A percentile compares a stretch with the other conserved stretches of the same genome.
Conservation (phyloP, 2,329 filamentous ascomycete species). For the Stagonosporopsis cucurbitacearum region DNA sequence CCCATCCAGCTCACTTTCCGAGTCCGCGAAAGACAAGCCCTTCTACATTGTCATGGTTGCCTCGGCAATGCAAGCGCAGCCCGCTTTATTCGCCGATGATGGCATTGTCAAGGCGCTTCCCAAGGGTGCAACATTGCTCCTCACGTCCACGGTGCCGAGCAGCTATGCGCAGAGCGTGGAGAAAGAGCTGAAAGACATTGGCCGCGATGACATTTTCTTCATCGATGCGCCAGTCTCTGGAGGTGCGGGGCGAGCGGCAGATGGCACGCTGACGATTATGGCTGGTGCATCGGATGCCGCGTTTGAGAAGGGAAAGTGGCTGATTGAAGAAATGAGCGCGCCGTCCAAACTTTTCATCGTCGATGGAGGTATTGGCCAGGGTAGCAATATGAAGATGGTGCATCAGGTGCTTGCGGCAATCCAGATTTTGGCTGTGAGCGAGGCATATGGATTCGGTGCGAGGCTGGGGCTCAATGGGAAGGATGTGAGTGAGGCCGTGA, state of each 20-base stretch:
- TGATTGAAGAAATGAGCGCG: slow-evolving; percentile 70
- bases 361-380: slow-evolving; percentile 59
- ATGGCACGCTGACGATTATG: slow-evolving; percentile 79
- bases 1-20: slow-evolving; percentile 64
- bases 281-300: slow-evolving; percentile 66
- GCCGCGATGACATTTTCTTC: slow-evolving; percentile 68
- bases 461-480: slow-evolving; percentile 61
- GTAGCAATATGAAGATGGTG: slow-evolving; percentile 65
- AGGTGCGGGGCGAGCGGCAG: slow-evolving; percentile 70
- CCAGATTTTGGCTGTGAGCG: slow-evolving; percentile 62
- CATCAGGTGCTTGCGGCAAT: slow-evolving; percentile 65
- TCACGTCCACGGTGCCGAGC: slow-evolving; percentile 75
- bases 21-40: slow-evolving; percentile 64
- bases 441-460: slow-evolving; percentile 64
- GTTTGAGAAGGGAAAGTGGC: slow-evolving; percentile 62
- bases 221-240: slow-evolving; percentile 78
- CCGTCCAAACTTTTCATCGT: slow-evolving; percentile 64
- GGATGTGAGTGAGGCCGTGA: slow-evolving; percentile 57
- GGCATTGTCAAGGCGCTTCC: slow-evolving; percentile 60
- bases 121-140: slow-evolving; percentile 65
- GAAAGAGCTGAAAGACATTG: slow-evolving; percentile 60
- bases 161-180: slow-evolving; percentile 68
- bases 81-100: slow-evolving; percentile 67
- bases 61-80: slow-evolving; percentile 71
- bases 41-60: slow-evolving; percentile 79